A percentile compares a stretch with the other conserved stretches of the same genome.
phyloP scores from a whole-genome alignment of 345 rosid genomes.

The Psidium guajava region DNA sequence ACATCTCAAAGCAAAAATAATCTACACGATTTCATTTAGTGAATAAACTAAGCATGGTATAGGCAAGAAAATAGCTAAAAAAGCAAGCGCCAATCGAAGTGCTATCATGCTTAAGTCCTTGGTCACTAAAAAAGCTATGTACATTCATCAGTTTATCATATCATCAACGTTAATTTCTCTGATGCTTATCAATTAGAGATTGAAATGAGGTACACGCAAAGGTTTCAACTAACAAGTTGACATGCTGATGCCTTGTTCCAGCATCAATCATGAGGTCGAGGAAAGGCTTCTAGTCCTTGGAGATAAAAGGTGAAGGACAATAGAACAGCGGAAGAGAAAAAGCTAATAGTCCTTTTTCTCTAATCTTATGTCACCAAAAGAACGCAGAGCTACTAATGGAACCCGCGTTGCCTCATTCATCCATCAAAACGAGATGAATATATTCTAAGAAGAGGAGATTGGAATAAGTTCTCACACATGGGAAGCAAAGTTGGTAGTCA shows the following conservation, averaged over 20 bases:
- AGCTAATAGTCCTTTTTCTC: neutral
- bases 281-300: neutral
- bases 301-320: neutral
- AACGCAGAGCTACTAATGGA: neutral
- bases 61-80: neutral
- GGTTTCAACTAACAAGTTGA: neutral
- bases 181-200: neutral
- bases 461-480: neutral
- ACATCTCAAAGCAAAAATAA: neutral
- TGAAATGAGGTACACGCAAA: neutral
- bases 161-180: neutral
- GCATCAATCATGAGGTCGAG: neutral
- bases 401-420: neutral
- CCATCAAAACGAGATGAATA: neutral
- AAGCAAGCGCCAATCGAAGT: neutral
- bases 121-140: neutral
- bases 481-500: neutral
- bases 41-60: neutral
- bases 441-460: neutral
- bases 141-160: neutral
- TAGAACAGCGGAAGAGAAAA: neutral
- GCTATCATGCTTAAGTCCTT: neutral
- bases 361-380: neutral
- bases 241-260: neutral
- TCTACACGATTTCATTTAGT: neutral